A percentile compares a stretch with the other conserved stretches of the same genome.
Evolutionary conservation across 345 rosid genomes (phyloP).

Genomic region (Eutrema yunnanense): DNA sequence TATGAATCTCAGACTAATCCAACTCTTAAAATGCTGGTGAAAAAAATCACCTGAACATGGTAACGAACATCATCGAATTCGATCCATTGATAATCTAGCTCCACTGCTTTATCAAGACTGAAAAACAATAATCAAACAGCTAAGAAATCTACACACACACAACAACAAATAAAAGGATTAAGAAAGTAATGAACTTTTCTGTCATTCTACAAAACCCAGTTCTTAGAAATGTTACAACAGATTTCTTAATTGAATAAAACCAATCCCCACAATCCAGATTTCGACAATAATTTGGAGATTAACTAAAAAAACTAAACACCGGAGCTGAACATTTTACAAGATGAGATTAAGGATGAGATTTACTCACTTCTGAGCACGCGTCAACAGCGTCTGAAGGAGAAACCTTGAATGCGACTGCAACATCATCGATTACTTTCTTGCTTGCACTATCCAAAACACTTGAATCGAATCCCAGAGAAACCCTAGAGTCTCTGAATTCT

Average conservation of each 20-base stretch:
- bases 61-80: slow-evolving; percentile 93
- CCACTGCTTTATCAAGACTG: slow-evolving; percentile 88
- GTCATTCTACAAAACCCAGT: slow-evolving; percentile 6
- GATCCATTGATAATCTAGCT: slow-evolving; percentile 87
- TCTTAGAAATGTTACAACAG: not conserved
- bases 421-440: slow-evolving; percentile 46
- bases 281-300: not conserved
- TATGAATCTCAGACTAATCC: not conserved
- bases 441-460: not conserved
- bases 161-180: not conserved
- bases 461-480: not conserved
- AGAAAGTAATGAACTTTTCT: not conserved
- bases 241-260: not conserved
- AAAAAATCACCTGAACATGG: slow-evolving; percentile 70
- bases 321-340: not conserved
- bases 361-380: slow-evolving; percentile 67
- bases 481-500: not conserved
- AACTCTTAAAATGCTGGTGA: not conserved
- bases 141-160: not conserved
- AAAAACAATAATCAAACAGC: not conserved
- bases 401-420: slow-evolving; percentile 89
- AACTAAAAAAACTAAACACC: not conserved
- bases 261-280: not conserved
- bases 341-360: not conserved
- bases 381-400: slow-evolving; percentile 77